phyloP scores from a whole-genome alignment of 78 protist genomes.

The Chrysochromulina parva region DNA sequence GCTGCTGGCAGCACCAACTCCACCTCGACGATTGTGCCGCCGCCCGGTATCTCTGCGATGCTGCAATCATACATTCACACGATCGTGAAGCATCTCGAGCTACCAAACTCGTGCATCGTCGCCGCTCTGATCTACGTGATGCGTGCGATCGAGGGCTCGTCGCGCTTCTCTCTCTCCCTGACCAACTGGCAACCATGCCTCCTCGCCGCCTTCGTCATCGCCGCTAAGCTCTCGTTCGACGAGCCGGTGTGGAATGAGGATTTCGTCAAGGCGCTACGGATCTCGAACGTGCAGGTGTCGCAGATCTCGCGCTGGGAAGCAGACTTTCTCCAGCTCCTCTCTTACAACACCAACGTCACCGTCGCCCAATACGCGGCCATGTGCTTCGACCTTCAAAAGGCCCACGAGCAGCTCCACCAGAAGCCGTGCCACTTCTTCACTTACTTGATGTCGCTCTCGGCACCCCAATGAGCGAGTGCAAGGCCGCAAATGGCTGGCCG shows the following conservation, averaged over 20 bases:
- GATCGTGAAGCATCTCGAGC: neutral
- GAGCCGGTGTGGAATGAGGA: slow-evolving; percentile 11
- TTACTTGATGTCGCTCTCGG: neutral
- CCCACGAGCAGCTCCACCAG: neutral
- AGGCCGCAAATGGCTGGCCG: no score
- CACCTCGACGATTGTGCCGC: no score
- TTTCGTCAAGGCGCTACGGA: neutral
- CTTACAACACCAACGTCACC: neutral
- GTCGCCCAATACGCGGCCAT: neutral
- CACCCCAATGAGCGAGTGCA: no score
- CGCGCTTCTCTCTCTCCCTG: neutral
- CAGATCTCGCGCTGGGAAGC: neutral
- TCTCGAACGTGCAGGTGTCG: neutral
- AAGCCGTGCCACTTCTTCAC: neutral
- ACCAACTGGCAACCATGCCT: neutral
- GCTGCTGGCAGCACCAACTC: no score
- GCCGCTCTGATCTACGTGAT: neutral
- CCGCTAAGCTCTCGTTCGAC: neutral
- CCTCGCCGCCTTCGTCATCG: neutral
- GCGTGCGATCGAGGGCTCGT: neutral
- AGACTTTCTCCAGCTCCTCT: neutral
- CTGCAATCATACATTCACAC: neutral
- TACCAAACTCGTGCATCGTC: neutral
- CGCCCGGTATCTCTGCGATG: neutral
- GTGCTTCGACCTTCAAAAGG: neutral